Conservation (phyloP, 2,329 filamentous ascomycete species). For the Colletotrichum sp. region DNA sequence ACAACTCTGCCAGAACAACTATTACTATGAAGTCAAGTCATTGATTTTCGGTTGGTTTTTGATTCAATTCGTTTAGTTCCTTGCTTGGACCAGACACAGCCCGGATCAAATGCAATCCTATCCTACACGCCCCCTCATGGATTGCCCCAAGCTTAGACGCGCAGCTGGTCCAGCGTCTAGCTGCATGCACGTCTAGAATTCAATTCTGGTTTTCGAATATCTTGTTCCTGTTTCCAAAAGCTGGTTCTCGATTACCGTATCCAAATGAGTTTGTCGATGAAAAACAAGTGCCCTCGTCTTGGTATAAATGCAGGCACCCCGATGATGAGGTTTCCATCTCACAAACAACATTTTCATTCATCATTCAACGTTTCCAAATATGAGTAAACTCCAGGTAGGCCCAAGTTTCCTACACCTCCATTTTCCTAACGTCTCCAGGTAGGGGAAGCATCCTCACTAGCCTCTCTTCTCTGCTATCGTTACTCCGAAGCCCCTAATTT, state of each 20-base stretch:
- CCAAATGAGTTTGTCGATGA: neutral
- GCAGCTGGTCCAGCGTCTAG: rapidly evolving
- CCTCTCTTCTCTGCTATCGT: too few species aligned
- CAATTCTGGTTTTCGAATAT: neutral
- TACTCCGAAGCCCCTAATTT: too few species aligned
- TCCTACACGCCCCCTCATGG: neutral
- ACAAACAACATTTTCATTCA: rapidly evolving
- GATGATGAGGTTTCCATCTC: neutral
- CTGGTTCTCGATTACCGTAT: rapidly evolving
- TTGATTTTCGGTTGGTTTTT: neutral
- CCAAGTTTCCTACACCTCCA: neutral
- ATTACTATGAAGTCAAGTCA: too few species aligned
- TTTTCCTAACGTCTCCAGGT: neutral
- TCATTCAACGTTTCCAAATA: neutral
- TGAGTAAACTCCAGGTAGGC: neutral
- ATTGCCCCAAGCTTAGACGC: rapidly evolving
- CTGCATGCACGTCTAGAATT: neutral
- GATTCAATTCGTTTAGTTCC: too few species aligned
- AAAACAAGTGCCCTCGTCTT: rapidly evolving
- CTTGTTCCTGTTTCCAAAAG: rapidly evolving
- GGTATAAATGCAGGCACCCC: neutral
- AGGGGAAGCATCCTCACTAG: neutral
- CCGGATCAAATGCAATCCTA: neutral
- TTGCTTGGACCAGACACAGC: neutral
- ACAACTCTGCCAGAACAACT: rapidly evolving